Conservation (phyloP, 306 rosid species). For the Cucurbita moschata region DNA sequence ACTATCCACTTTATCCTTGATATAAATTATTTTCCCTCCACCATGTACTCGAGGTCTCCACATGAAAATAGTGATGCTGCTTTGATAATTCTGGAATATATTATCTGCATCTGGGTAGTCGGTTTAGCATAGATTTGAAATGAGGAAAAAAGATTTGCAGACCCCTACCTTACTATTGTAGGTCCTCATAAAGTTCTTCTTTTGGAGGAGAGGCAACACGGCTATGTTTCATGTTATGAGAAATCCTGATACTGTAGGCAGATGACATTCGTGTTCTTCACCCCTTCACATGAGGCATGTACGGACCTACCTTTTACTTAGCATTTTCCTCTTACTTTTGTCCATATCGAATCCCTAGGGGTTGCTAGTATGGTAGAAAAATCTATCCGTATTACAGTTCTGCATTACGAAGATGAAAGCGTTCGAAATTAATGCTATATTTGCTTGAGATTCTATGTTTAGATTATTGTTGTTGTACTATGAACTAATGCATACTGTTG, state of each 20-base stretch:
- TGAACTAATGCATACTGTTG: background rate
- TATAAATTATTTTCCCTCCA: background rate
- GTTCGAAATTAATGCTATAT: background rate
- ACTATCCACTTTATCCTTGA: background rate
- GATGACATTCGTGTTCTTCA: background rate
- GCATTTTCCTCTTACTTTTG: no score
- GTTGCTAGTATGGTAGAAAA: background rate
- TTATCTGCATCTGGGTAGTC: background rate
- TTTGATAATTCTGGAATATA: background rate
- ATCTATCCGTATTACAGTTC: background rate
- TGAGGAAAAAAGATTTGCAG: background rate
- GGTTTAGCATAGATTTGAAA: background rate
- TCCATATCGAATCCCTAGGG: background rate
- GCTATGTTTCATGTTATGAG: background rate
- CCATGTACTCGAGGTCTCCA: background rate
- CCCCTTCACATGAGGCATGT: background rate
- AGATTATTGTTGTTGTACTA: background rate
- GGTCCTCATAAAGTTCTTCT: background rate
- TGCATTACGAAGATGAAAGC: background rate
- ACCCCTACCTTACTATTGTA: background rate
- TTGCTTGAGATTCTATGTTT: background rate
- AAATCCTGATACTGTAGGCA: no score
- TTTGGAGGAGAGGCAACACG: background rate
- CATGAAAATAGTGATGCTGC: background rate
- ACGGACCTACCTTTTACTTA: no score